Conservation (phyloP, 768 basidiomycete species). For the Steccherinum ochraceum region DNA sequence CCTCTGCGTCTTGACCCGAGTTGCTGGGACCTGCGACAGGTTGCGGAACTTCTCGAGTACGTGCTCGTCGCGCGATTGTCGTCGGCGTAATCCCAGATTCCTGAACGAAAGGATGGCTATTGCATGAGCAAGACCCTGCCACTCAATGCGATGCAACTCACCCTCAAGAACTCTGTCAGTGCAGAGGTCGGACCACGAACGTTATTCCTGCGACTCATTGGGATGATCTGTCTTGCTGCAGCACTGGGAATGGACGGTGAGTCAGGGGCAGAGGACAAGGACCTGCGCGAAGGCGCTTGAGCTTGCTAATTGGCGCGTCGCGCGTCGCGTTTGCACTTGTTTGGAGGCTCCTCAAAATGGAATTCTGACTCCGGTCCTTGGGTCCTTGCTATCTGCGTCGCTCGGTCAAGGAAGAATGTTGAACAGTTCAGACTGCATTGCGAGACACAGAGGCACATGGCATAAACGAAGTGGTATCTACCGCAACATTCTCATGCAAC, state of each 20-base stretch:
- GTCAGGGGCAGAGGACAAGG: neutral
- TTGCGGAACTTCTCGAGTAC: slow-evolving; percentile 23
- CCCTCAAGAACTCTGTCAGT: slow-evolving; percentile 74
- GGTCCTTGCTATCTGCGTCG: no score
- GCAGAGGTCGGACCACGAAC: slow-evolving; percentile 81
- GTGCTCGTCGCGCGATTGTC: slow-evolving; percentile 32
- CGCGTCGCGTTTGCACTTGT: neutral
- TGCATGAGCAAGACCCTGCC: neutral
- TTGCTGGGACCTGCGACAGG: slow-evolving; percentile 26
- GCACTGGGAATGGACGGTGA: neutral
- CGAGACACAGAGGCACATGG: no score
- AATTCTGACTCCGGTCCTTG: no score
- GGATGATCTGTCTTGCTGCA: no score
- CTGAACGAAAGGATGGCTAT: slow-evolving; percentile 17
- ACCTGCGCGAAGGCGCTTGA: no score
- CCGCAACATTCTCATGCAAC: neutral
- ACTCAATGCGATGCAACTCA: slow-evolving; percentile 23
- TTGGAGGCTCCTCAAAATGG: no score
- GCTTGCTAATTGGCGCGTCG: neutral
- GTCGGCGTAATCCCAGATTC: slow-evolving; percentile 47
- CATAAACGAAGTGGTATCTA: neutral
- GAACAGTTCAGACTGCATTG: no score
- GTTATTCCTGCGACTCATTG: slow-evolving; percentile 37
- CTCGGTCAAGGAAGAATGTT: no score
- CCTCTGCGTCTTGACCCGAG: slow-evolving; percentile 24